These are phyloP conservation scores for Neofusicoccum parvum DNA, from an alignment of 2,329 filamentous ascomycete species.

Conservation along the genomic window DNA sequence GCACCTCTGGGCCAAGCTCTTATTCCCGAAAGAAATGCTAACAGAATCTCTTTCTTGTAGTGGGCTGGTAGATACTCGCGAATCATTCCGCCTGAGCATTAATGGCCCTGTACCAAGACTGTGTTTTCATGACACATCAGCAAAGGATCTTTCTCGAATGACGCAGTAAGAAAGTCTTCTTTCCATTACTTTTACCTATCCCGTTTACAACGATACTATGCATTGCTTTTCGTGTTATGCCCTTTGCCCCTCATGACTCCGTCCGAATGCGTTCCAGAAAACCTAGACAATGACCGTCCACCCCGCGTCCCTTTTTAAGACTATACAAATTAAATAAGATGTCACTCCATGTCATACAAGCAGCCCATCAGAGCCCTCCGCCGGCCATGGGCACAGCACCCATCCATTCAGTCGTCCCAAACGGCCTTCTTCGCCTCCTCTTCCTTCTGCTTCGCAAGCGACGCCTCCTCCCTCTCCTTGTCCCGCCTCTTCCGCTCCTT, in stretches of 20 bases:
- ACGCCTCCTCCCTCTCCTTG: conserved; percentile 68
- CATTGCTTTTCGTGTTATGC: neutral
- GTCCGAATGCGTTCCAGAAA: neutral
- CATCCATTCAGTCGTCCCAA: conserved; percentile 66
- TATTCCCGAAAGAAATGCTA: neutral
- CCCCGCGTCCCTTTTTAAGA: neutral
- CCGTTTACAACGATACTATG: neutral
- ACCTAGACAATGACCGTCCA: neutral
- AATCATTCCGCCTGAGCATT: neutral
- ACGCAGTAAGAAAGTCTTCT: too few relatives aligned
- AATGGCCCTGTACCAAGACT: neutral
- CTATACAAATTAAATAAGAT: neutral
- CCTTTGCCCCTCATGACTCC: conserved; percentile 2
- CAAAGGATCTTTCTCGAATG: too few relatives aligned
- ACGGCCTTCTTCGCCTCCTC: conserved; percentile 80
- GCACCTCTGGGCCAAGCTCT: neutral
- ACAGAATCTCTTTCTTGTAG: neutral
- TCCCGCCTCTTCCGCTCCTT: conserved; percentile 80
- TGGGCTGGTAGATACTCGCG: too few relatives aligned
- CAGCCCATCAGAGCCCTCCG: neutral
- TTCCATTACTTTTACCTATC: neutral
- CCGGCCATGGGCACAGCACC: neutral
- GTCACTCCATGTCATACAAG: neutral
- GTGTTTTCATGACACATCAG: neutral
- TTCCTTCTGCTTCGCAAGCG: conserved; percentile 62